phyloP scores from a whole-genome alignment of 768 basidiomycete genomes.

The Lentinus brumalis region DNA sequence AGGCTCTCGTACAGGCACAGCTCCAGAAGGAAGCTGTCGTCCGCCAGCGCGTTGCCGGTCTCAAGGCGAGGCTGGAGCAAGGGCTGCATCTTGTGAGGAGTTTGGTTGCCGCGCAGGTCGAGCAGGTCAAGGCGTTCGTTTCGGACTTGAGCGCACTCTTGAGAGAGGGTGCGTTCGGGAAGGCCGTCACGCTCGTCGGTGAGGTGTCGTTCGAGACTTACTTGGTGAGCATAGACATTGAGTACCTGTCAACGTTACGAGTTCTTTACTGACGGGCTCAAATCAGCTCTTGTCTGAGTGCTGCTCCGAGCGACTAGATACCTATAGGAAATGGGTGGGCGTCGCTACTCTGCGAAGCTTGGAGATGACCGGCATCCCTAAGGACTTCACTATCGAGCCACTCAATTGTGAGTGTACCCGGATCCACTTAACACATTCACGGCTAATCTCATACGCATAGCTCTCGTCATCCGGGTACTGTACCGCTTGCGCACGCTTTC shows the following conservation, averaged over 20 bases:
- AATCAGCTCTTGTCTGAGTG: slow-evolving; percentile 65
- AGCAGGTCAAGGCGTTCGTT: slow-evolving; percentile 59
- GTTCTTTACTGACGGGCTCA: background rate
- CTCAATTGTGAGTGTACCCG: slow-evolving; percentile 51
- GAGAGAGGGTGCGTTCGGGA: slow-evolving; percentile 63
- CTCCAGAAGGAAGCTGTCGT: slow-evolving; percentile 76
- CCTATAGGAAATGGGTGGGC: slow-evolving; percentile 71
- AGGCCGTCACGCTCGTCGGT: slow-evolving; percentile 65
- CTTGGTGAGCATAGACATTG: slow-evolving; percentile 52
- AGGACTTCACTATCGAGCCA: slow-evolving; percentile 71
- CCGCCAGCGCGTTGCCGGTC: slow-evolving; percentile 55
- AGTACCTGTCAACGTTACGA: background rate
- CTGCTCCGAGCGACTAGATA: slow-evolving; percentile 74
- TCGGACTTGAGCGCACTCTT: slow-evolving; percentile 60
- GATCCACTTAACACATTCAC: background rate
- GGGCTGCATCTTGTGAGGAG: slow-evolving; percentile 72
- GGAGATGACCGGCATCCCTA: slow-evolving; percentile 65
- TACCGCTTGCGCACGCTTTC: slow-evolving; percentile 81
- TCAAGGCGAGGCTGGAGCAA: slow-evolving; percentile 60
- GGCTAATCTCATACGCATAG: slow-evolving; percentile 39
- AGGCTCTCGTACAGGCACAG: slow-evolving; percentile 81
- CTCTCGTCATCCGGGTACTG: slow-evolving; percentile 79
- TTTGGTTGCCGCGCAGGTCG: slow-evolving; percentile 51
- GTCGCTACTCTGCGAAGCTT: slow-evolving; percentile 81
- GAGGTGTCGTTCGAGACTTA: slow-evolving; percentile 71